phyloP scores from a whole-genome alignment of 1,284 basidiomycete genomes.

The Malassezia obtusa region DNA sequence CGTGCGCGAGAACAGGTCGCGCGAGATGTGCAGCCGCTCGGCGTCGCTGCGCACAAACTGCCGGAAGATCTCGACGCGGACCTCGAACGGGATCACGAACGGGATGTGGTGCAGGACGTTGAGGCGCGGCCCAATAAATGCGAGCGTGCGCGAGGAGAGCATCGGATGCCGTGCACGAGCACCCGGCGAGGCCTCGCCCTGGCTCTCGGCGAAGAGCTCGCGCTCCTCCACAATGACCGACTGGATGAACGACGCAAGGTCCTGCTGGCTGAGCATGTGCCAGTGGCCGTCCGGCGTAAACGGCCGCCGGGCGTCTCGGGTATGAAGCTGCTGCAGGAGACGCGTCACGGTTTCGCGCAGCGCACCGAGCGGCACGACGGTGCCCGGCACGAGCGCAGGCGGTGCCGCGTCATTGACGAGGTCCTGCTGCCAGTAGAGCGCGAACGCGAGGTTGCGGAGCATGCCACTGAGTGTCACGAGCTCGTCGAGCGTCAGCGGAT shows the following conservation, averaged over 20 bases:
- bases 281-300: constrained; percentile 59
- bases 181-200: not conserved
- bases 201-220: constrained; percentile 20
- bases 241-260: constrained; percentile 76
- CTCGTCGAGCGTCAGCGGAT: constrained; percentile 69
- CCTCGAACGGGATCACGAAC: constrained; percentile 87
- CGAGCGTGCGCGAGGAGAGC: constrained; percentile 57
- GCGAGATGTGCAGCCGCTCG: constrained; percentile 10
- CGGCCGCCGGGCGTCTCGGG: constrained; percentile 28
- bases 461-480: constrained; percentile 60
- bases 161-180: not conserved
- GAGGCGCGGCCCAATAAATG: constrained; percentile 69
- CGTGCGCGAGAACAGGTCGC: constrained; percentile 18
- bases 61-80: constrained; percentile 73
- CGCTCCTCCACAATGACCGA: constrained; percentile 59
- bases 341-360: constrained; percentile 30
- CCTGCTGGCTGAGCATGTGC: constrained; percentile 63
- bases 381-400: constrained; percentile 2
- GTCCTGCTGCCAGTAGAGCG: constrained; percentile 60
- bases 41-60: constrained; percentile 32
- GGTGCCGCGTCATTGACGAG: not conserved
- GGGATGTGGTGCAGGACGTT: constrained; percentile 91
- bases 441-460: constrained; percentile 67
- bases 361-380: constrained; percentile 19
- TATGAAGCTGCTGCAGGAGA: constrained; percentile 41